Conservation (phyloP, 208 protist species). For the Leptomonas seymouri region DNA sequence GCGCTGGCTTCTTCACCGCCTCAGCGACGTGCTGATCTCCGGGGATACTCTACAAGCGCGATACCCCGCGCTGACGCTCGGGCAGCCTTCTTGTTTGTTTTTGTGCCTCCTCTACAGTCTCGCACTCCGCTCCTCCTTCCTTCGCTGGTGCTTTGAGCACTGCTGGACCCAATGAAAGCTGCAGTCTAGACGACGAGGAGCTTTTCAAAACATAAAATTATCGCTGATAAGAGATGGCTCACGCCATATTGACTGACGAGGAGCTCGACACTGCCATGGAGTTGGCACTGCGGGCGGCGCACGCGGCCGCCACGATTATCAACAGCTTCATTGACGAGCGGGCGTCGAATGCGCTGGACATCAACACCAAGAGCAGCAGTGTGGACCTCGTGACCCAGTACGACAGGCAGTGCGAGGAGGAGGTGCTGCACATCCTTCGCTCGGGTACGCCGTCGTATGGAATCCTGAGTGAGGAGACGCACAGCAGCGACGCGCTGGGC, state of each 20-base stretch:
- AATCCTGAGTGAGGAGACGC: slow-evolving; percentile 70
- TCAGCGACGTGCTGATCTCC: too few relatives aligned
- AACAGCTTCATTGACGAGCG: slow-evolving; percentile 68
- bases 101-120: too few relatives aligned
- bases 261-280: slow-evolving; percentile 69
- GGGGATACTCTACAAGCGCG: too few relatives aligned
- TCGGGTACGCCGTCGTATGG: slow-evolving; percentile 58
- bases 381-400: slow-evolving; percentile 76
- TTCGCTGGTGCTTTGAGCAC: not conserved
- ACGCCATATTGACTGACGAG: slow-evolving; percentile 37
- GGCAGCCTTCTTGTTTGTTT: too few relatives aligned
- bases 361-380: slow-evolving; percentile 46
- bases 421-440: slow-evolving; percentile 68
- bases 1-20: too few relatives aligned
- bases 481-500: slow-evolving; percentile 35
- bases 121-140: not conserved
- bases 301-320: slow-evolving; percentile 59
- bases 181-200: too few relatives aligned
- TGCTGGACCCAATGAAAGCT: too few relatives aligned
- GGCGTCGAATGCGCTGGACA: slow-evolving; percentile 27
- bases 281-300: slow-evolving; percentile 62
- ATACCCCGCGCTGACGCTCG: too few relatives aligned
- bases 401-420: slow-evolving; percentile 80
- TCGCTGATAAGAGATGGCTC: slow-evolving; percentile 29
- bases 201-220: not conserved